Conservation (phyloP, 2,329 filamentous ascomycete species). For the Blumeria hordei region DNA sequence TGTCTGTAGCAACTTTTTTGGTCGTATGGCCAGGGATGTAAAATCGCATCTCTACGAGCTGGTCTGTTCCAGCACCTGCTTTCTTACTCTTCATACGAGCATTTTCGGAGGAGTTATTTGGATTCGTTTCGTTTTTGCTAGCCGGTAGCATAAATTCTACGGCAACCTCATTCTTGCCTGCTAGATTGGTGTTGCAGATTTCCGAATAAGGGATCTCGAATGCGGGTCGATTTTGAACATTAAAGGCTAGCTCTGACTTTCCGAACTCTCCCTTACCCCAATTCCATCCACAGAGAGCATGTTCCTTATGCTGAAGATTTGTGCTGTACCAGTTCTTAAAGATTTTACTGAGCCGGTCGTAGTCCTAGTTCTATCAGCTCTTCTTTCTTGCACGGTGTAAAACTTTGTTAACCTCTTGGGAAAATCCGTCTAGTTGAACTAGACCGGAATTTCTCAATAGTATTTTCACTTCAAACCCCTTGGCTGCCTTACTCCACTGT, state of each 20-base stretch:
- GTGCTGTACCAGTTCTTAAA: constrained; percentile 98
- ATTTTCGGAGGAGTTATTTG: constrained; percentile 50
- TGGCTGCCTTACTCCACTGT: constrained; percentile 85
- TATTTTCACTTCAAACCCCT: constrained; percentile 85
- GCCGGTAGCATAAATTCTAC: constrained; percentile 70
- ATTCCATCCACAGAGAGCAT: constrained; percentile 91
- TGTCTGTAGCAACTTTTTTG: constrained; percentile 36
- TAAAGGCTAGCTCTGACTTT: constrained; percentile 87
- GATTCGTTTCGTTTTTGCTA: constrained; percentile 45
- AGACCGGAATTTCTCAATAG: constrained; percentile 63
- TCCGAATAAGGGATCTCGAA: constrained; percentile 96
- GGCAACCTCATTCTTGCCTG: constrained; percentile 91
- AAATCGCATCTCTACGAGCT: constrained; percentile 95
- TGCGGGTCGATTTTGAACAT: constrained; percentile 83
- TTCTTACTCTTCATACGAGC: constrained; percentile 63
- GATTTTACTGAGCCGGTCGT: constrained; percentile 69
- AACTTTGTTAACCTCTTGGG: constrained; percentile 38
- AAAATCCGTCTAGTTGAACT: constrained; percentile 85
- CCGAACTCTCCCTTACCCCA: constrained; percentile 97
- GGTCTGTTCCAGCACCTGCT: constrained; percentile 67
- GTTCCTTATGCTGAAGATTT: constrained; percentile 75
- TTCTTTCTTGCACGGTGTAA: background rate
- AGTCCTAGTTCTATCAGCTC: constrained; percentile 31
- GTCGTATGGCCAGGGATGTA: constrained; percentile 85
- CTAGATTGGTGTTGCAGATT: constrained; percentile 91